These are phyloP conservation scores for Poronia punctata DNA, from an alignment of 495 filamentous ascomycete genomes.

Conservation along the genomic window DNA sequence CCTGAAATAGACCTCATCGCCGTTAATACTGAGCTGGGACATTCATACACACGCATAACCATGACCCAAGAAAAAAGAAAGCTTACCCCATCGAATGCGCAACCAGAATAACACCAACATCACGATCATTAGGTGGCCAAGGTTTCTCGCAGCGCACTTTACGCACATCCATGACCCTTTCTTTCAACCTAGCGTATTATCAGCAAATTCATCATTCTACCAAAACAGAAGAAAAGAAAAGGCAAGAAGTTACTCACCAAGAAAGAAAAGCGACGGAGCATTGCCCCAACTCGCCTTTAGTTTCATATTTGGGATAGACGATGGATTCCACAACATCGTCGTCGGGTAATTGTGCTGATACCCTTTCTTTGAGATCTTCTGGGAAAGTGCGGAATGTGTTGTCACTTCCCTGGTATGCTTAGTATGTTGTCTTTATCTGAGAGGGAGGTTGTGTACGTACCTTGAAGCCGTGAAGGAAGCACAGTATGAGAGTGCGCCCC, in stretches of 20 bases:
- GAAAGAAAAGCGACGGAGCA: constrained; percentile 71
- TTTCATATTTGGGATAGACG: constrained; percentile 89
- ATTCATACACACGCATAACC: too few species aligned
- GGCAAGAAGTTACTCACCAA: constrained; percentile 56
- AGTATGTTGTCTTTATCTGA: not conserved
- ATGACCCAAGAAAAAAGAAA: not conserved
- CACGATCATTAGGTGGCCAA: constrained; percentile 80
- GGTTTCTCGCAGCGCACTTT: constrained; percentile 65
- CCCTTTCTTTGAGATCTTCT: constrained; percentile 57
- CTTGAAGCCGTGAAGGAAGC: constrained; percentile 96
- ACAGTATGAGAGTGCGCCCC: constrained; percentile 76
- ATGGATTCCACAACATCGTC: constrained; percentile 58
- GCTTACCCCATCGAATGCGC: constrained; percentile 85
- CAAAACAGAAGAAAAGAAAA: constrained; percentile 2
- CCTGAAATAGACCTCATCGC: constrained; percentile 18
- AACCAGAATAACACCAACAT: constrained; percentile 72
- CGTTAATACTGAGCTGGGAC: too few species aligned
- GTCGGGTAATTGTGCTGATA: constrained; percentile 64
- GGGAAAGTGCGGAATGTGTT: constrained; percentile 80
- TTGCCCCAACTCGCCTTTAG: constrained; percentile 72
- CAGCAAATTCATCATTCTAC: not conserved
- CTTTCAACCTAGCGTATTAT: constrained; percentile 62
- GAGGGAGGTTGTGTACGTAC: constrained; percentile 31
- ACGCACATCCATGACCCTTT: constrained; percentile 80
- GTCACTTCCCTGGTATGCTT: constrained; percentile 62